Percentiles rank a stretch among this genome's conserved stretches.
These are phyloP conservation scores for Lichenothelia convexa DNA, from an alignment of 495 filamentous ascomycete species.

Conservation along the genomic window DNA sequence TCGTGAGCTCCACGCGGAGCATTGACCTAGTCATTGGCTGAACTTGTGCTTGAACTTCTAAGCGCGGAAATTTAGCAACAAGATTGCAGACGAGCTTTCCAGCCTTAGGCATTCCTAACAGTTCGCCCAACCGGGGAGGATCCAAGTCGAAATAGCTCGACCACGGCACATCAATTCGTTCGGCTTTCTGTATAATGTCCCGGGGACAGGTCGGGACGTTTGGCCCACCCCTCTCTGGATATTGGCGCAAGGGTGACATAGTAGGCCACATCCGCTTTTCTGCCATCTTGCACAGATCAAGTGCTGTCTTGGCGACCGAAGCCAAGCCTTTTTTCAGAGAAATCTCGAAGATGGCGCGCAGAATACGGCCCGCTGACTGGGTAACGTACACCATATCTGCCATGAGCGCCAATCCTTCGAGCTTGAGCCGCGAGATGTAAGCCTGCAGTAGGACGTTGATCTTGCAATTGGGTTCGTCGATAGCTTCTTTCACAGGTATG, in stretches of 20 bases:
- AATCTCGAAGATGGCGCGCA: constrained; percentile 93
- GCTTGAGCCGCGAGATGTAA: constrained; percentile 84
- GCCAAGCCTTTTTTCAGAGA: constrained; percentile 92
- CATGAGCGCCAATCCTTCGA: constrained; percentile 91
- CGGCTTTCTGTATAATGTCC: constrained; percentile 80
- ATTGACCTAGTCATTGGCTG: constrained; percentile 91
- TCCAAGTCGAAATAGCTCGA: constrained; percentile 87
- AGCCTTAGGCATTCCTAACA: constrained; percentile 79
- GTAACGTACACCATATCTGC: constrained; percentile 98
- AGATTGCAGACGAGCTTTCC: constrained; percentile 71
- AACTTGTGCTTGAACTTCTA: constrained; percentile 80
- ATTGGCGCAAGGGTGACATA: constrained; percentile 89
- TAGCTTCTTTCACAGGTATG: constrained; percentile 90
- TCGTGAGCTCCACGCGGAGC: constrained; percentile 83
- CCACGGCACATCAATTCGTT: constrained; percentile 91
- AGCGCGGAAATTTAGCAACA: constrained; percentile 79
- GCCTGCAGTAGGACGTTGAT: constrained; percentile 98
- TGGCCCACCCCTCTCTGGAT: too few species aligned
- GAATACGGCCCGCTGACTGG: constrained; percentile 89
- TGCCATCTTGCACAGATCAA: constrained; percentile 97
- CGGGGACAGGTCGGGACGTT: constrained; percentile 53
- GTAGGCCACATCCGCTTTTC: constrained; percentile 99
- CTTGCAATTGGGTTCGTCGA: constrained; percentile 93
- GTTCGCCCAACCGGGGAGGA: constrained; percentile 89
- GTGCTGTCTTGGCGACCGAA: constrained; percentile 74